Base-by-base conservation (phyloP, 2,329 filamentous ascomycete species). In the Curvularia hawaiiensis region DNA sequence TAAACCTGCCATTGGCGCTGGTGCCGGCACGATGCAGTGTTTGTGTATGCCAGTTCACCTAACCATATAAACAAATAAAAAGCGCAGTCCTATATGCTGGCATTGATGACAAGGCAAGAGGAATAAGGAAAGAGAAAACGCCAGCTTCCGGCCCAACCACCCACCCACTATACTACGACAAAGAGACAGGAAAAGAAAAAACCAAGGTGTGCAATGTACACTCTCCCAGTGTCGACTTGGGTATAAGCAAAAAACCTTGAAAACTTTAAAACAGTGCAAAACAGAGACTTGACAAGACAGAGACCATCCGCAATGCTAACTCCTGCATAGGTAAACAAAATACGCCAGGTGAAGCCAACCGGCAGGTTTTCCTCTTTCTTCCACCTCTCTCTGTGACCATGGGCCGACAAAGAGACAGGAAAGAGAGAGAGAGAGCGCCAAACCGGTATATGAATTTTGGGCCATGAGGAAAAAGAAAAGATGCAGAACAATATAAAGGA, bases 151-250 rank as follows among this genome's bases (percentile, higher is more conserved):
- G 10, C 16, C n/a, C 14, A 35, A 35, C 9, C 26, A 28, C 33
- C 41, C 30, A 31, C 10, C 22, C 41, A 20, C 30, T 16, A 51
- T 31, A 45, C 8, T n/a, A 53, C 16, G 41, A 40, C 20, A 22
- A 48, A 7, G 22, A 43, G 31, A 48, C 14, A 53, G 33, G 30
- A 18, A 35, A 52, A 56, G 45, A 31, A n/a, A 22, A 38, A 49
- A 31, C 30, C 54, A 50, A 50, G 31, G 52, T 60, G 54, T 56
- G 63, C 58, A 59, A 55, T 63, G 53, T 67, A 65, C 65, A 67
- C 63, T 67, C 51, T 65, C 60, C 62, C 60, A 64, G 65, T 65
- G 63, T 31, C 54, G 62, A 56, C 24, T 55, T 56, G 63, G 65
- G 65, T 68, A 67, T 68, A 66, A 66, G 58, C 62, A 64, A 64